Conservation (phyloP, 129 eudicot genomes). For the Saussurea involucrata region DNA sequence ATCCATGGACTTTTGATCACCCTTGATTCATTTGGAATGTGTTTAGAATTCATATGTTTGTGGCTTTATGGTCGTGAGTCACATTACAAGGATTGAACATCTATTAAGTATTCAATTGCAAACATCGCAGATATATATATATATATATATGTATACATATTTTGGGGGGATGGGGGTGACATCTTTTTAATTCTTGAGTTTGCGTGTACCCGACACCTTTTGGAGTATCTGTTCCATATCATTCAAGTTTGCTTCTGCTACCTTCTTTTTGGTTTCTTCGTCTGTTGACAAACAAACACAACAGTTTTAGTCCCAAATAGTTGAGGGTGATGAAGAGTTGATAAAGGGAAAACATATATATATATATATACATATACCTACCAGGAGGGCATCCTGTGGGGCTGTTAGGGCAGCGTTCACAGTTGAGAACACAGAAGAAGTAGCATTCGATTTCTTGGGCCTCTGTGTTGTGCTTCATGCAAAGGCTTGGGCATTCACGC, state of each 20-base stretch:
- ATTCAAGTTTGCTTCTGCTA: conserved; percentile 18
- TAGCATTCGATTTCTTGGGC: conserved; percentile 35
- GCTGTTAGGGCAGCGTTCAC: conserved; percentile 29
- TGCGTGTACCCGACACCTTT: conserved; percentile 1
- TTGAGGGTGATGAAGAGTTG: background rate
- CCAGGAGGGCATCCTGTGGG: conserved; percentile 26
- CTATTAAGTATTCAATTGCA: background rate
- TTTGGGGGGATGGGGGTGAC: background rate
- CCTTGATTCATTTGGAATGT: background rate
- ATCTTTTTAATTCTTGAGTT: conserved; percentile 14
- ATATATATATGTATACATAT: no score
- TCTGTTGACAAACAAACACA: conserved; percentile 13
- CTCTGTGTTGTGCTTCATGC: conserved; percentile 29
- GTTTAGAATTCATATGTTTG: background rate
- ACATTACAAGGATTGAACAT: background rate
- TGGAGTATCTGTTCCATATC: conserved; percentile 13
- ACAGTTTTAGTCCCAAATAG: background rate
- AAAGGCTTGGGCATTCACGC: conserved; percentile 28
- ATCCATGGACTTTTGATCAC: conserved; percentile 2
- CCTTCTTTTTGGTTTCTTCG: conserved; percentile 25
- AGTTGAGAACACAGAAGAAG: conserved; percentile 28
- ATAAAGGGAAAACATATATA: background rate
- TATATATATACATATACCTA: background rate
- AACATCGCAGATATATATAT: background rate
- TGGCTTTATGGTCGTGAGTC: background rate